Base-by-base conservation (phyloP, 2,329 filamentous ascomycete genomes). In the Fusarium falciforme region DNA sequence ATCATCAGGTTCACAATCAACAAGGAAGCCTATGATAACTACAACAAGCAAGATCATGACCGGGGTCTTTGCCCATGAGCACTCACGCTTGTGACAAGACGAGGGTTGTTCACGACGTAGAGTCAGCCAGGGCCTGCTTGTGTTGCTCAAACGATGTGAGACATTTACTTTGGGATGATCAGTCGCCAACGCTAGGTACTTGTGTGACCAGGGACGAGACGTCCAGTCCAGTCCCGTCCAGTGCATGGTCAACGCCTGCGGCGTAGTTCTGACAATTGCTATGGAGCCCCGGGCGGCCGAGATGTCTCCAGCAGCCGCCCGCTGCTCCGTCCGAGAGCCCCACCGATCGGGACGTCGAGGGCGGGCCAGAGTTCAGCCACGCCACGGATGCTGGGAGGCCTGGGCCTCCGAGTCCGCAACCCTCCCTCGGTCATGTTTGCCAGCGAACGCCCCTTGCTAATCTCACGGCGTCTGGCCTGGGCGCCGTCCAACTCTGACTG, bases 321-420 rank as follows among this genome's bases (percentile, higher is more conserved):
- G 76, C 70, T 76, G 75, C 76, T 78, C 77, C 77, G 76, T 67
- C 77, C 75, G 67, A 78, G 42, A 62, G 71, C 70, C 65, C 77
- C 77, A 73, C 77, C 77, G 77, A 76, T 79, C 77, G 77, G 77
- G 71, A 75, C 70, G 69, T 64, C 61, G 64, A 76, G 64, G 72
- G 76, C 73, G 76, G 77, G 68, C 64, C 70, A 79, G 66, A 75
- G 76, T 79, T 79, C 77, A 79, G 77, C 76, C 77, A 78, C 66
- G 55, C 70, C 69, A 71, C 67, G 65, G 63, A 62, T 69, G 61
- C 68, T 59, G 67, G 47, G 62, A 71, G 52, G 68, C 66, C 74
- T 67, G 55, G 73, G 67, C 70, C 68, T 68, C 73, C 70, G 70
- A 71, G 69, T 74, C 76, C 71, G 70, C 61, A 66, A 57, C 54